Evolutionary conservation across 1,284 basidiomycete genomes (phyloP), one percentile per base, ranked within the genome.

Genomic region (Cryptococcus neoformans): DNA sequence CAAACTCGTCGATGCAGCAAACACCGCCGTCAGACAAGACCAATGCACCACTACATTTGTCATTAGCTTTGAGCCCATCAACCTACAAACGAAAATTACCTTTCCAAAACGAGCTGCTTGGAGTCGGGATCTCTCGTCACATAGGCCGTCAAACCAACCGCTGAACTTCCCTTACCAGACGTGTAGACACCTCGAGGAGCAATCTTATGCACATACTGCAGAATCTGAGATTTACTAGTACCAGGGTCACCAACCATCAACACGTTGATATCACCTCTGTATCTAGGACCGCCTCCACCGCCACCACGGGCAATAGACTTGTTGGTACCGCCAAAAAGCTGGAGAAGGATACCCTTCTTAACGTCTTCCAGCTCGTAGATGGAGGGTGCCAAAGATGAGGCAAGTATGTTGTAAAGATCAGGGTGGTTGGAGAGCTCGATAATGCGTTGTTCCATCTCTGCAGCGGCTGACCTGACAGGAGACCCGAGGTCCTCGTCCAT

Each of bases 351-450:
- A 0, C 96, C 95, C 80, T 98, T 98, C 80, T 99, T 99, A 60
- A 99, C 92, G 70, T 99, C 95, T 44, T 99, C 94, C 90, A 98
- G 89, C 74, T 93, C 92, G 87, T 92, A 98, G 66, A 99, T 95
- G 35, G 87, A 90, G 8, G 95, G 96, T 1, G 95, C 95, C 59
- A 99, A 83, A 2, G 88, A 91, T 37, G 88, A 81, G 11, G 94
- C 81, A 1, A 99, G 82, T 42, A 91, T 78, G 4, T 95, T 90
- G 75, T 99, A 99, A 44, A 96, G 81, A 74, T 97, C 93, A 3
- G 85, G 84, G 51, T 86, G 80, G 59, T 82, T 78, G 59, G 89
- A 89, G 36, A 97, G 83, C 44, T 87, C 83, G 40, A 83, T 77
- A 41, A 93, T 75, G 68, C 84, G 85, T 59, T 79, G 77, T 69